Evolutionary conservation across 139 green algal species (phyloP), one percentile per base, ranked within the genome.

Genomic region (Haematococcus sp.): DNA sequence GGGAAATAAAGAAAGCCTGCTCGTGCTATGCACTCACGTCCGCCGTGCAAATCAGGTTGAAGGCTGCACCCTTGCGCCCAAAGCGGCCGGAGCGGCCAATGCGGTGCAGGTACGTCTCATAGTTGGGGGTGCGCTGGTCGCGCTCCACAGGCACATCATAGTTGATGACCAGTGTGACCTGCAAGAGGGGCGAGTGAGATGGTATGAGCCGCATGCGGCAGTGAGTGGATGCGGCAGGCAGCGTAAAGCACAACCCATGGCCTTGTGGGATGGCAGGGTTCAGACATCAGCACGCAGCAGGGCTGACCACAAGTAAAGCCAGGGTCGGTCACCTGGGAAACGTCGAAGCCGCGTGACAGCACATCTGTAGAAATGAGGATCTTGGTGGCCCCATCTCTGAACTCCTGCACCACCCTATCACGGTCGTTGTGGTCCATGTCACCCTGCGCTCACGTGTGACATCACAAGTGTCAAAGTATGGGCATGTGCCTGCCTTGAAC

Each of bases 151-250:
- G 96, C 61, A 97, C 79, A 68, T 98, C 92, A 79, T 94, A 98
- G 87, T 99, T 99, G 70, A 99, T 89, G 20, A 99, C 96, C 63
- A 99, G 89, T 2, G 94, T 98, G 43, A 98, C 93, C 89, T 97
- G 82, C 25, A 63, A 54, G 4, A 49, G 40, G 40, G 11, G 40
- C 7, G 40, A 49, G 40, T 19, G 7, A 49, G 40, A 11, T 49
- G n/a, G n/a, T n/a, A n/a, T n/a, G n/a, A n/a, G n/a, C n/a, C n/a
- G n/a, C n/a, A n/a, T n/a, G n/a, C n/a, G n/a, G n/a, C n/a, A n/a
- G n/a, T n/a, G n/a, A n/a, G n/a, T n/a, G n/a, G n/a, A n/a, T n/a
- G n/a, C n/a, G n/a, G n/a, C n/a, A n/a, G n/a, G n/a, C n/a, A n/a
- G n/a, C n/a, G n/a, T n/a, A n/a, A n/a, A n/a, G n/a, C n/a, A n/a